These are phyloP conservation scores for Phytophthora aleatoria DNA, from an alignment of 352 stramenopile genomes.

Conservation along the genomic window DNA sequence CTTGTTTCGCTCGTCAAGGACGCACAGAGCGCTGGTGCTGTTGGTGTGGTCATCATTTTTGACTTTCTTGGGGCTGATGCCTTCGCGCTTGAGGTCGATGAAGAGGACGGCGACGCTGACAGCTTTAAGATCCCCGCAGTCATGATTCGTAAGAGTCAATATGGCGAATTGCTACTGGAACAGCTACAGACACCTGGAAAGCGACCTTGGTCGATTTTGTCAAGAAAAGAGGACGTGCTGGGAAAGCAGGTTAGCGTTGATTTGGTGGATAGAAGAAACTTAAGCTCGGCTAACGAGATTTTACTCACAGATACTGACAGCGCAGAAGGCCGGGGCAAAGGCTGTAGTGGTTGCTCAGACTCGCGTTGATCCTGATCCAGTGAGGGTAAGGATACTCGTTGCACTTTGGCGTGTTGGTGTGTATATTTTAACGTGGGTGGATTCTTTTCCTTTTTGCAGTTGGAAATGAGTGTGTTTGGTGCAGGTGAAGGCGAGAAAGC, in stretches of 20 bases:
- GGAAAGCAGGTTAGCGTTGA: constrained; percentile 54
- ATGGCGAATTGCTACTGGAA: constrained; percentile 62
- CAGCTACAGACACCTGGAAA: constrained; percentile 44
- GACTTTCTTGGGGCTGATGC: constrained; percentile 73
- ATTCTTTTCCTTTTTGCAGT: constrained; percentile 23
- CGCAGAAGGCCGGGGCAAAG: constrained; percentile 68
- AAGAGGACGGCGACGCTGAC: constrained; percentile 39
- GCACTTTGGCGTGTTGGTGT: background rate
- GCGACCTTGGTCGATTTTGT: constrained; percentile 48
- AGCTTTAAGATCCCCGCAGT: constrained; percentile 66
- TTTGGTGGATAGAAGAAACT: background rate
- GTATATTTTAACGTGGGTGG: background rate
- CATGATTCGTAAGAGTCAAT: constrained; percentile 62
- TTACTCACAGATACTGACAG: constrained; percentile 49
- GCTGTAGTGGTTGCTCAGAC: constrained; percentile 71
- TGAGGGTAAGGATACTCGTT: constrained; percentile 33
- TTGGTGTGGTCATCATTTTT: constrained; percentile 65
- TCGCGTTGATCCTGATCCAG: constrained; percentile 50
- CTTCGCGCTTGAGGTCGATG: constrained; percentile 57
- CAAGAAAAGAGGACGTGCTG: constrained; percentile 72
- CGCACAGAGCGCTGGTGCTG: constrained; percentile 59
- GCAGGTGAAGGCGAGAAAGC: constrained; percentile 39
- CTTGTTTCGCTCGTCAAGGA: constrained; percentile 80
- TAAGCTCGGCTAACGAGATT: background rate
- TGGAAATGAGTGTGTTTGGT: constrained; percentile 53